Percentiles rank a stretch among this genome's conserved stretches.
Conservation (phyloP, 2,329 filamentous ascomycete genomes). For the Ustilaginoidea virens region DNA sequence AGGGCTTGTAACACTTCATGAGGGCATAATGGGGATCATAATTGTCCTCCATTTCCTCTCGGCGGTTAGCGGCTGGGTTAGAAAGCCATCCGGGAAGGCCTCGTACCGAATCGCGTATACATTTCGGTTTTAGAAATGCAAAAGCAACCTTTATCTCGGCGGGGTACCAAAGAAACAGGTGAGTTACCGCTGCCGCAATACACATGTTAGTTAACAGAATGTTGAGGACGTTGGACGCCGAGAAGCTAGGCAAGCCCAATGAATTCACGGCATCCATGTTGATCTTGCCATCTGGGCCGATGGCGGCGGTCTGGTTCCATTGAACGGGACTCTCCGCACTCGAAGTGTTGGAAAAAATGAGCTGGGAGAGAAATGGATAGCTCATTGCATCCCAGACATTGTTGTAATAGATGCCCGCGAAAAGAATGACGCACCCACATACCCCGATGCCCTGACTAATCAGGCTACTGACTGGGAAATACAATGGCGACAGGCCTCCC, state of each 20-base stretch:
- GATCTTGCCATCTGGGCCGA: conserved; percentile 15
- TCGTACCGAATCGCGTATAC: background rate
- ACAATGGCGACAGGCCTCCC: conserved; percentile 17
- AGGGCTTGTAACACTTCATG: conserved; percentile 25
- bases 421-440: conserved; percentile 19
- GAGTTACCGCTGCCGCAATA: conserved; percentile 26
- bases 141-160: conserved; percentile 9
- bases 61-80: background rate
- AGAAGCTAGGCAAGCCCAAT: conserved; percentile 25
- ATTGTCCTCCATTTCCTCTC: conserved; percentile 6
- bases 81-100: background rate
- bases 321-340: conserved; percentile 17
- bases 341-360: conserved; percentile 21
- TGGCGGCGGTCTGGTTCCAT: conserved; percentile 27
- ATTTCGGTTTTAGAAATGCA: conserved; percentile 4
- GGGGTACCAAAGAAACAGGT: conserved; percentile 11
- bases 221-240: conserved; percentile 22
- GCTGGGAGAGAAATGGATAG: conserved; percentile 15
- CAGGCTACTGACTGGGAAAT: conserved; percentile 20
- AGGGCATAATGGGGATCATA: conserved; percentile 26
- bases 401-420: conserved; percentile 15
- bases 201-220: conserved; percentile 28
- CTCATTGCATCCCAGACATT: conserved; percentile 7
- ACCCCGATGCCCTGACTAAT: conserved; percentile 24
- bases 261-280: conserved; percentile 14